Conservation (phyloP, 345 rosid species). For the Raphanus raphanistrum region DNA sequence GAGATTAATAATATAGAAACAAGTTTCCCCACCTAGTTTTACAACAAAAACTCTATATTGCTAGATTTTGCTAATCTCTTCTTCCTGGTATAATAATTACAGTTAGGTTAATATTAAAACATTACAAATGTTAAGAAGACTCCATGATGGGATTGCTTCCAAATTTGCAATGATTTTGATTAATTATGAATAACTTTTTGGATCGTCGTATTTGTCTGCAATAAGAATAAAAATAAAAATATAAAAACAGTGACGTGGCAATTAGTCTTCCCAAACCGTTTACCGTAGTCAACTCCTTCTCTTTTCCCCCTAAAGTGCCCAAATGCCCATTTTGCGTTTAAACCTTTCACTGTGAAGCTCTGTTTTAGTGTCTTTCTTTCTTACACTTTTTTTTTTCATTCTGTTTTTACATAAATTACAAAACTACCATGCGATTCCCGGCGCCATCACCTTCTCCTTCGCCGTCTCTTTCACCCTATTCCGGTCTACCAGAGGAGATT, state of each 20-base stretch:
- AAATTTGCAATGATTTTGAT: neutral
- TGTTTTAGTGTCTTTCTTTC: slow-evolving; percentile 23
- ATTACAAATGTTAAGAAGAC: too few relatives aligned
- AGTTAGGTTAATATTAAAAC: neutral
- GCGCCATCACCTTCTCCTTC: slow-evolving; percentile 22
- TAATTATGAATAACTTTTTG: neutral
- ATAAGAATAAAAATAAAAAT: neutral
- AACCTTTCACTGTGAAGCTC: slow-evolving; percentile 29
- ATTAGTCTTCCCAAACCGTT: slow-evolving; percentile 28
- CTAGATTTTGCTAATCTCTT: slow-evolving; percentile 22
- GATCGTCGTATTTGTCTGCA: slow-evolving; percentile 17
- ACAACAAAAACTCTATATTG: slow-evolving; percentile 15
- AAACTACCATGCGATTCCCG: slow-evolving; percentile 32
- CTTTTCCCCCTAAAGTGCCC: neutral
- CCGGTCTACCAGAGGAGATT: slow-evolving; percentile 8
- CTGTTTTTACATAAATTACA: neutral
- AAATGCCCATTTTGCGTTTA: slow-evolving; percentile 25
- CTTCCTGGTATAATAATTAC: neutral
- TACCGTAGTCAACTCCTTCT: slow-evolving; percentile 34
- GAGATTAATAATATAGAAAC: too few relatives aligned
- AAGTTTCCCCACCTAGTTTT: too few relatives aligned
- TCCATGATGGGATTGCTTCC: slow-evolving; percentile 1
- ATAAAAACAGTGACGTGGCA: slow-evolving; percentile 25
- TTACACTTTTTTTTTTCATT: neutral
- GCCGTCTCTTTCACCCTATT: slow-evolving; percentile 27